A percentile compares a stretch with the other conserved stretches of the same genome.
These are phyloP conservation scores for Sclerotiophoma versabilis DNA, from an alignment of 2,329 filamentous ascomycete genomes.

Conservation along the genomic window DNA sequence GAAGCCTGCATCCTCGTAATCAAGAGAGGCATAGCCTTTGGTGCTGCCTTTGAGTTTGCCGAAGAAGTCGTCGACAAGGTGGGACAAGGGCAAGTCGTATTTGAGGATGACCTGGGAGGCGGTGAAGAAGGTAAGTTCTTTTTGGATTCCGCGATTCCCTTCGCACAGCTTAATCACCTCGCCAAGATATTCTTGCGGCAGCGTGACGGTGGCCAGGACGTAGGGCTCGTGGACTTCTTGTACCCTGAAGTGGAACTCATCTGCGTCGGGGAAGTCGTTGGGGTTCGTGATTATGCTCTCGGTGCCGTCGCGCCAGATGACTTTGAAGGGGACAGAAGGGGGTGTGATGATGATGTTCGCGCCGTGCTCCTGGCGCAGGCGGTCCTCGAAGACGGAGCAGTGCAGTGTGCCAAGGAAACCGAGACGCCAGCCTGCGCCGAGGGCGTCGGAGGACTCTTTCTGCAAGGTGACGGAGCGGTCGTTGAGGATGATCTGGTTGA, in stretches of 20 bases:
- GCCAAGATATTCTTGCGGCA: slow-evolving; percentile 93
- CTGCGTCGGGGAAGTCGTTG: slow-evolving; percentile 82
- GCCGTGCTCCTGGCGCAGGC: slow-evolving; percentile 90
- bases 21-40: slow-evolving; percentile 93
- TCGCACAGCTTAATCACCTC: slow-evolving; percentile 96
- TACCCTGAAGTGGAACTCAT: slow-evolving; percentile 61
- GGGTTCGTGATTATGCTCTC: slow-evolving; percentile 85
- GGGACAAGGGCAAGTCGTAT: slow-evolving; percentile 85
- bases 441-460: slow-evolving; percentile 91
- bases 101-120: slow-evolving; percentile 91
- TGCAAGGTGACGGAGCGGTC: slow-evolving; percentile 92
- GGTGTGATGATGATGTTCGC: slow-evolving; percentile 96
- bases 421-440: slow-evolving; percentile 91
- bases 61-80: slow-evolving; percentile 96
- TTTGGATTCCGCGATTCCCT: slow-evolving; percentile 83
- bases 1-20: slow-evolving; percentile 96
- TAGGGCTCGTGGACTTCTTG: slow-evolving; percentile 74
- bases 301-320: slow-evolving; percentile 78
- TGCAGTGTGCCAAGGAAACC: slow-evolving; percentile 97
- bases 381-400: slow-evolving; percentile 98
- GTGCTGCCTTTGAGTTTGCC: slow-evolving; percentile 93
- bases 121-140: slow-evolving; percentile 89
- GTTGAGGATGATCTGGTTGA: slow-evolving; percentile 91
- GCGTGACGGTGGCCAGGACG: slow-evolving; percentile 82
- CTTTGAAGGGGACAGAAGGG: slow-evolving; percentile 89